A percentile compares a stretch with the other conserved stretches of the same genome.
Conservation (phyloP, 176 grass and related monocot species). For the Aegilops umbellulata region DNA sequence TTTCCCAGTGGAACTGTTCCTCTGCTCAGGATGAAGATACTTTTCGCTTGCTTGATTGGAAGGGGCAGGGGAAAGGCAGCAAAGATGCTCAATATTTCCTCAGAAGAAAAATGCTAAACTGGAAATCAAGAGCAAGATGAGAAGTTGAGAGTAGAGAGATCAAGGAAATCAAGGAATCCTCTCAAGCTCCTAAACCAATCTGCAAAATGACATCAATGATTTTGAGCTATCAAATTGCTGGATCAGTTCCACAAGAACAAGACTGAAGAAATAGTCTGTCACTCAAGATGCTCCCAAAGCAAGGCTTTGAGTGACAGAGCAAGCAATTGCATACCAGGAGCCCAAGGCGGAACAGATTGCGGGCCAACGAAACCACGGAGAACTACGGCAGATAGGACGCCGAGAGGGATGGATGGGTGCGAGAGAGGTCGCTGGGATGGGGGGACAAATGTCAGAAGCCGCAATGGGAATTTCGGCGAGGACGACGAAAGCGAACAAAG, state of each 20-base stretch:
- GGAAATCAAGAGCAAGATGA: background rate
- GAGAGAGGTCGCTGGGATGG: background rate
- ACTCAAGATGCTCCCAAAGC: background rate
- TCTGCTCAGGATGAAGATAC: background rate
- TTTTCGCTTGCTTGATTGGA: background rate
- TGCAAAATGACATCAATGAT: background rate
- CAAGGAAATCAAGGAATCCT: background rate
- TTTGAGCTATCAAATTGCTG: background rate
- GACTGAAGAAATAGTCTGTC: background rate
- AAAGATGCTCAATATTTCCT: background rate
- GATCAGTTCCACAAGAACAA: background rate
- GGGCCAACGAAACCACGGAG: too few species aligned
- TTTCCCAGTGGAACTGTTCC: conserved; percentile 9
- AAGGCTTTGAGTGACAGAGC: background rate
- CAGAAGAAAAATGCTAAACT: background rate
- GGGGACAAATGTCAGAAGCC: conserved; percentile 24
- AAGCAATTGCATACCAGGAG: background rate
- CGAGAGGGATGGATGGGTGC: background rate
- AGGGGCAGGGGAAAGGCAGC: background rate
- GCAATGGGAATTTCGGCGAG: conserved; percentile 23
- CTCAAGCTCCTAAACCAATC: background rate
- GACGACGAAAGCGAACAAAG: conserved; percentile 10
- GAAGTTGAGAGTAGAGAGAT: background rate
- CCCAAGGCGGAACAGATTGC: background rate
- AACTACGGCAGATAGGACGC: too few species aligned